Conservation (phyloP, 2,329 filamentous ascomycete species). For the Penicillium sp. region DNA sequence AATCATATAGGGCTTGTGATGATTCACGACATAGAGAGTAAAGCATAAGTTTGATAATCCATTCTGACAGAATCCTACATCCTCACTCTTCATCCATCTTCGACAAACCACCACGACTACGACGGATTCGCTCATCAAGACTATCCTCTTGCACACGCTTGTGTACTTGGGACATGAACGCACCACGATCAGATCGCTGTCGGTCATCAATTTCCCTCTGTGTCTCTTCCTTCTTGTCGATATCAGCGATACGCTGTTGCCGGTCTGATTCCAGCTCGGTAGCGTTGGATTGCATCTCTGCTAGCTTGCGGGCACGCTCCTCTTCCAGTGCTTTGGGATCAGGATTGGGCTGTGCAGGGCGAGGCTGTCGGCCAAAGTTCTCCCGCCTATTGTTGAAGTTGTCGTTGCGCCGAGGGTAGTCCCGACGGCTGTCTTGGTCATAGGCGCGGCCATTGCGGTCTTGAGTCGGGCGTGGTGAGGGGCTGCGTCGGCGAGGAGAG, state of each 20-base stretch:
- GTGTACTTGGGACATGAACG: slow-evolving; percentile 36
- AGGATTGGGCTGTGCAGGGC: slow-evolving; percentile 14
- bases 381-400: slow-evolving; percentile 16
- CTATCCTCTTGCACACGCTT: slow-evolving; percentile 36
- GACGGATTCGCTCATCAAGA: slow-evolving; percentile 35
- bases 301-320: slow-evolving; percentile 54
- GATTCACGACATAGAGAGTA: neutral
- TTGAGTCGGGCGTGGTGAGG: slow-evolving; percentile 21
- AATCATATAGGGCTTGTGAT: neutral
- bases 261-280: slow-evolving; percentile 70
- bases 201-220: slow-evolving; percentile 67
- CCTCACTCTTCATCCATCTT: slow-evolving; percentile 29
- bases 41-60: neutral
- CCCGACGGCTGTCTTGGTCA: slow-evolving; percentile 15
- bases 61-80: neutral
- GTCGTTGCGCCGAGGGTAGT: slow-evolving; percentile 22
- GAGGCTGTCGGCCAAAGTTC: slow-evolving; percentile 14
- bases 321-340: slow-evolving; percentile 29
- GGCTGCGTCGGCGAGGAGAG: slow-evolving; percentile 20
- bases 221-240: slow-evolving; percentile 65
- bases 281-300: slow-evolving; percentile 72
- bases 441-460: slow-evolving; percentile 7
- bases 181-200: slow-evolving; percentile 35
- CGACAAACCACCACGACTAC: slow-evolving; percentile 34
- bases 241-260: slow-evolving; percentile 63